A percentile compares a stretch with the other conserved stretches of the same genome.
phyloP scores from a whole-genome alignment of 192 early-diverging fungal species.

The Umbelopsis sp. region DNA sequence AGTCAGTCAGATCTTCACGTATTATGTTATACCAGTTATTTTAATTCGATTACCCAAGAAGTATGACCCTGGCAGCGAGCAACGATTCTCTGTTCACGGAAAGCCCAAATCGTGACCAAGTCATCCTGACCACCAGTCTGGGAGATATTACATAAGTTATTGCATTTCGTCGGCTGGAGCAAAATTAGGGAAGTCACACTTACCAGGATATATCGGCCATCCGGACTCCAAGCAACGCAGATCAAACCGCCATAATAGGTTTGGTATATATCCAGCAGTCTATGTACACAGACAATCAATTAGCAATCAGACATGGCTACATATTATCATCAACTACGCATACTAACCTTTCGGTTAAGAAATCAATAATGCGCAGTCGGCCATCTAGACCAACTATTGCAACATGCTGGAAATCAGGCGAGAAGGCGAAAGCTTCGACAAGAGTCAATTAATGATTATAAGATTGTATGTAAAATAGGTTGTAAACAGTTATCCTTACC shows the following conservation, averaged over 20 bases:
- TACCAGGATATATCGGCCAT: conserved; percentile 79
- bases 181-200: neutral
- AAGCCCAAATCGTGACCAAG: conserved; percentile 87
- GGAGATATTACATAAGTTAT: neutral
- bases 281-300: conserved; percentile 1
- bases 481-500: conserved; percentile 16
- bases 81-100: conserved; percentile 77
- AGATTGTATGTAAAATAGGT: neutral
- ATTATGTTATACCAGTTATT: neutral
- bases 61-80: conserved; percentile 91
- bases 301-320: too few relatives aligned
- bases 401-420: conserved; percentile 87
- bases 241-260: conserved; percentile 89
- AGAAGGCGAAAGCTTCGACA: conserved; percentile 72
- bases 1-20: neutral
- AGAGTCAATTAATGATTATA: neutral
- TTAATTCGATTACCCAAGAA: conserved; percentile 70
- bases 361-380: conserved; percentile 78
- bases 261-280: conserved; percentile 75
- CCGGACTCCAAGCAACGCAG: conserved; percentile 90
- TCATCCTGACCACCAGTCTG: conserved; percentile 94
- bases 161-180: neutral
- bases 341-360: conserved; percentile 61
- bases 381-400: conserved; percentile 86
- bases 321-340: neutral